Evolutionary conservation across 2,329 filamentous ascomycete genomes (phyloP).

Genomic region (Chaetomiaceae sp.): DNA sequence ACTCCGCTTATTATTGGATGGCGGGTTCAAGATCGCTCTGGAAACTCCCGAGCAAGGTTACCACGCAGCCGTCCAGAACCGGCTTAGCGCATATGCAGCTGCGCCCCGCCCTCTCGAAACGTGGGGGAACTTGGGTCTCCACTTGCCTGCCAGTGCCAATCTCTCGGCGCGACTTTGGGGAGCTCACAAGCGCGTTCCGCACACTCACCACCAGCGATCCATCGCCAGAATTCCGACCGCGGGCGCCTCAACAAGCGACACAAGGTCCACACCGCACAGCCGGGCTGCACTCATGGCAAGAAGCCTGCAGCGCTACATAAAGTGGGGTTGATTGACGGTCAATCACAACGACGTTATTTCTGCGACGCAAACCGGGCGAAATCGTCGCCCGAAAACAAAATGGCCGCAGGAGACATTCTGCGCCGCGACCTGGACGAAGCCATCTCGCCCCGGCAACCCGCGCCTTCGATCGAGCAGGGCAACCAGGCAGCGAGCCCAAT

Average conservation of each 20-base stretch:
- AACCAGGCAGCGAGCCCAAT: conserved; percentile 31
- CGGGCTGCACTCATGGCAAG: not conserved
- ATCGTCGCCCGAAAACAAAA: not conserved
- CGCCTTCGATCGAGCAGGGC: conserved; percentile 32
- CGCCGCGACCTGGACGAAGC: conserved; percentile 30
- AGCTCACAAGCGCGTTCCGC: conserved; percentile 8
- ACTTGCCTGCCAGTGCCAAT: not conserved
- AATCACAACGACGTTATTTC: not conserved
- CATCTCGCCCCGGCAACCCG: conserved; percentile 36
- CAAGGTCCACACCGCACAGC: not conserved
- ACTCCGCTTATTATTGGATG: not conserved
- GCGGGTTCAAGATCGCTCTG: not conserved
- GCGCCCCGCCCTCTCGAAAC: conserved; percentile 1
- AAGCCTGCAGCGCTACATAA: not conserved
- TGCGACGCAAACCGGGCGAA: not conserved
- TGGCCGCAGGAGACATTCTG: conserved; percentile 11
- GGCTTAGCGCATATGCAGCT: conserved; percentile 1
- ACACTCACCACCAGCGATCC: conserved; percentile 3
- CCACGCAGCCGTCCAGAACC: conserved; percentile 1
- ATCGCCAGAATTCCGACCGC: not conserved
- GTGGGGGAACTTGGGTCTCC: conserved; percentile 1
- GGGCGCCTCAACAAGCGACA: not conserved
- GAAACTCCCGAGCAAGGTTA: not conserved
- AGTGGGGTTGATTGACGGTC: not conserved
- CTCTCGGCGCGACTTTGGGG: not conserved